These are phyloP conservation scores for Blastocystis sp. DNA, from an alignment of 352 stramenopile genomes.

Conservation along the genomic window DNA sequence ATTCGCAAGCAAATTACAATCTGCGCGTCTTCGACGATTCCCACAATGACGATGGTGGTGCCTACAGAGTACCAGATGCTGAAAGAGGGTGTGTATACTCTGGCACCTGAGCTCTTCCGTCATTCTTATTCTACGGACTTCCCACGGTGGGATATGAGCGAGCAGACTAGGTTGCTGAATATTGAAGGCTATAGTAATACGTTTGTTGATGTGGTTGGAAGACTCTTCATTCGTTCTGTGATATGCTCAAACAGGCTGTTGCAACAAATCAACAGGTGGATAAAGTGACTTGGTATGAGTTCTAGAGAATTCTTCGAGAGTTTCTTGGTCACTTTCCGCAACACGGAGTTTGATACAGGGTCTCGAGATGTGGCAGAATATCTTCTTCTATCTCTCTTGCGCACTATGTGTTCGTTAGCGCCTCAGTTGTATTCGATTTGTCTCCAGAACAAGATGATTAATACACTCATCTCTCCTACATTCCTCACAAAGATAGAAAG, in stretches of 20 bases:
- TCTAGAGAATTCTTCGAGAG: slow-evolving; percentile 16
- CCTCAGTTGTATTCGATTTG: background rate
- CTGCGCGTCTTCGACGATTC: no score
- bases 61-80: slow-evolving; percentile 12
- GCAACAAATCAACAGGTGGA: background rate
- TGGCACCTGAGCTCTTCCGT: slow-evolving; percentile 45
- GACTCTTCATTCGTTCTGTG: background rate
- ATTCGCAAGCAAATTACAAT: background rate
- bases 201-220: background rate
- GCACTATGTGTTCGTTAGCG: background rate
- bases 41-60: background rate
- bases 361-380: background rate
- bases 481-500: background rate
- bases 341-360: background rate
- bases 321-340: background rate
- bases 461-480: background rate
- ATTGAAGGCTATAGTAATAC: background rate
- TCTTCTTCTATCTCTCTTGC: background rate
- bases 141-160: background rate
- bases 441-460: background rate
- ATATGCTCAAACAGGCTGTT: background rate
- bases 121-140: background rate
- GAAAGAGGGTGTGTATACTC: background rate
- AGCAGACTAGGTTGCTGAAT: background rate
- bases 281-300: background rate